These are phyloP conservation scores for Hordeum vulgare DNA, from an alignment of 176 grass and related monocot species.

Conservation along the genomic window DNA sequence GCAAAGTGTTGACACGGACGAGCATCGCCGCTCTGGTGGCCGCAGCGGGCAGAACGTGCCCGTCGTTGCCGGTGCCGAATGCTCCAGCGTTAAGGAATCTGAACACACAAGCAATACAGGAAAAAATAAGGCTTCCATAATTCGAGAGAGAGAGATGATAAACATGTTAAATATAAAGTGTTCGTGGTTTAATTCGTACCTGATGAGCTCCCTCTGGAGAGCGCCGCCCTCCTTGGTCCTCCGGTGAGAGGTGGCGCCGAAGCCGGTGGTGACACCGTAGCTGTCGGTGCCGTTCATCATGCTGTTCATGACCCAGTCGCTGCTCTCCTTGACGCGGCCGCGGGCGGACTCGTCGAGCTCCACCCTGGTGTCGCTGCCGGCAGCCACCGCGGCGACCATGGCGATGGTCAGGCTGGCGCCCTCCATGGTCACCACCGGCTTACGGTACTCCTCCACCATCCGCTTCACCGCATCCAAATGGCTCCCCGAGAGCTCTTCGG, in stretches of 20 bases:
- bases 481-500: conserved; percentile 40
- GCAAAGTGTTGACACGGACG: conserved; percentile 74
- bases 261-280: neutral
- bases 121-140: neutral
- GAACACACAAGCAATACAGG: neutral
- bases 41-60: conserved; percentile 40
- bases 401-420: conserved; percentile 65
- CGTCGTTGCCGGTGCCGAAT: conserved; percentile 51
- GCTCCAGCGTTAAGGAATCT: conserved; percentile 30
- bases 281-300: neutral
- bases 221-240: neutral
- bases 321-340: conserved; percentile 61
- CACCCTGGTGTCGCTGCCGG: conserved; percentile 24
- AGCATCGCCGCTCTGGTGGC: conserved; percentile 69
- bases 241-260: neutral
- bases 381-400: conserved; percentile 74
- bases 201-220: neutral
- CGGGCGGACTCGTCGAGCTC: conserved; percentile 64
- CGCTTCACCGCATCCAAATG: conserved; percentile 68
- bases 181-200: neutral
- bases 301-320: conserved; percentile 4
- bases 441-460: conserved; percentile 64
- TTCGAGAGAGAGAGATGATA: too few relatives aligned
- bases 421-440: conserved; percentile 43
- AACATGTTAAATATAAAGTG: too few relatives aligned